phyloP scores from a whole-genome alignment of 441 rosid genomes.

The Pelargonium myrrhifolium region DNA sequence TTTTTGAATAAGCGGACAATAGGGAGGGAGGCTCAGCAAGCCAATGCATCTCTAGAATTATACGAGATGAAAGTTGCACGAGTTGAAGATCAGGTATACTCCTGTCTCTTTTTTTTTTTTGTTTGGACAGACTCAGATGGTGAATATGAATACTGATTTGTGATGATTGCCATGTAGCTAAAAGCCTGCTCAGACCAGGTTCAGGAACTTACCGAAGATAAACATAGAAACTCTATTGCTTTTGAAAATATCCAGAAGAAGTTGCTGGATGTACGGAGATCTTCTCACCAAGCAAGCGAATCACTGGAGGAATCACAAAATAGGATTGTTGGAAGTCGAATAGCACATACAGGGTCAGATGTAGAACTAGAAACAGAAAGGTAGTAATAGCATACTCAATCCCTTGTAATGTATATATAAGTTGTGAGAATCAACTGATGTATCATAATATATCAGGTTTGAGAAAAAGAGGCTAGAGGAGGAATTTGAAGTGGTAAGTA shows the following conservation, averaged over 20 bases:
- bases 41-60: constrained; percentile 54
- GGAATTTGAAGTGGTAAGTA: constrained; percentile 56
- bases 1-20: constrained; percentile 48
- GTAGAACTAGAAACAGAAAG: constrained; percentile 67
- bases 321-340: constrained; percentile 48
- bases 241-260: constrained; percentile 61
- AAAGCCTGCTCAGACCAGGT: constrained; percentile 56
- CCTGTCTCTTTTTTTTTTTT: constrained; percentile 2
- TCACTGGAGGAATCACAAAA: constrained; percentile 59
- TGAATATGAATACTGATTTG: constrained; percentile 8
- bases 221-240: constrained; percentile 39
- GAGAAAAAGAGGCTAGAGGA: constrained; percentile 73
- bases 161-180: constrained; percentile 47
- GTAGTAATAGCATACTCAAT: constrained; percentile 28
- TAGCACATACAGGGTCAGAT: constrained; percentile 45
- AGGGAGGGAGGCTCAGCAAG: constrained; percentile 71
- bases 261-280: constrained; percentile 48
- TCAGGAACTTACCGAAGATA: constrained; percentile 72
- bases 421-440: neutral
- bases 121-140: neutral
- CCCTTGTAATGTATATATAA: neutral
- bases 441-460: constrained; percentile 43
- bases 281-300: constrained; percentile 58
- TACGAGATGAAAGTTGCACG: constrained; percentile 56
- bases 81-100: constrained; percentile 82